These are phyloP conservation scores for Capsicum baccatum DNA, from an alignment of 257 asterid genomes.

Conservation along the genomic window DNA sequence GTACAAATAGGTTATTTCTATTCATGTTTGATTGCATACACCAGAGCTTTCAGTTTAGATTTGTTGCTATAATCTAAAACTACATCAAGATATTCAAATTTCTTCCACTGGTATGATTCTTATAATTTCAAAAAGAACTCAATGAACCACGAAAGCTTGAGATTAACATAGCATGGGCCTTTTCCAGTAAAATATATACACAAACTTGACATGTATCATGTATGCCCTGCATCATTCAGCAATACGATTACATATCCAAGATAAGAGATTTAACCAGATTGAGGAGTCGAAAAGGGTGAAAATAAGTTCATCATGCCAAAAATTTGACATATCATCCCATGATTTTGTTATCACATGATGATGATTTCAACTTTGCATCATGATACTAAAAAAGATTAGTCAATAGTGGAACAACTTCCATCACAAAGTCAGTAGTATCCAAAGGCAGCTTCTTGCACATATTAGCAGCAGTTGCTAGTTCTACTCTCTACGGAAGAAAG, in stretches of 20 bases:
- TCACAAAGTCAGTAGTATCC: constrained; percentile 96
- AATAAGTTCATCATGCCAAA: background rate
- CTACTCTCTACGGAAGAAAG: constrained; percentile 69
- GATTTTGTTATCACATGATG: constrained; percentile 19
- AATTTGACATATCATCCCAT: background rate
- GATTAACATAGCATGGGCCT: background rate
- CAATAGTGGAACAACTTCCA: constrained; percentile 98
- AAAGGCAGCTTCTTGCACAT: constrained; percentile 98
- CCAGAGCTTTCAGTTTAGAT: background rate
- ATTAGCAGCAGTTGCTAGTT: constrained; percentile 96
- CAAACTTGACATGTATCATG: background rate
- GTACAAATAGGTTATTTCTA: background rate
- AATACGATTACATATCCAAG: background rate
- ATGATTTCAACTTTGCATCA: constrained; percentile 77
- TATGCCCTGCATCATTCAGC: background rate
- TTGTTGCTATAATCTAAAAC: background rate
- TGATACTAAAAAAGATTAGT: constrained; percentile 96
- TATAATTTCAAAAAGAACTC: background rate
- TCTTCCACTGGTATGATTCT: background rate
- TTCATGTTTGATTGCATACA: background rate
- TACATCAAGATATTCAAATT: background rate
- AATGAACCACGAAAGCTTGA: background rate
- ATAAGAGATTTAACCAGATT: background rate
- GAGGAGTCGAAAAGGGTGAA: background rate
- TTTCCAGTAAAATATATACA: background rate